Percentiles rank a stretch among this genome's conserved stretches.
These are phyloP conservation scores for Zygotorulaspora mrakii DNA, from an alignment of 1,139 yeast species.

Conservation along the genomic window DNA sequence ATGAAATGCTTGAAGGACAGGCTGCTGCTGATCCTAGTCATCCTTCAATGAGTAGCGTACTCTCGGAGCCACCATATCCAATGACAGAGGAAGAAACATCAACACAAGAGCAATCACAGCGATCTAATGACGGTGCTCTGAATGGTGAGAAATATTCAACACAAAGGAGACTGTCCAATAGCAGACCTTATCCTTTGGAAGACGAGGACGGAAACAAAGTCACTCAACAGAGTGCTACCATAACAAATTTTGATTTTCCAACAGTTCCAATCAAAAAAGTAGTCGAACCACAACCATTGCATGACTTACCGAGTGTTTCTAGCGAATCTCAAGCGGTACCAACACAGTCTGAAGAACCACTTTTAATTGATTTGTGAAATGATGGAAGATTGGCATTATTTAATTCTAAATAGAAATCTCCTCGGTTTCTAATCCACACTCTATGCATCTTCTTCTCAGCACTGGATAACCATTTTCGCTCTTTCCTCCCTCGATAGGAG, in stretches of 20 bases:
- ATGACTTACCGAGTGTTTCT: conserved; percentile 11
- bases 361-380: conserved; percentile 34
- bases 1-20: conserved; percentile 11
- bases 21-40: conserved; percentile 4
- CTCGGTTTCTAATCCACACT: conserved; percentile 83
- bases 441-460: conserved; percentile 61
- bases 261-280: conserved; percentile 39
- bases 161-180: conserved; percentile 8
- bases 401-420: conserved; percentile 47
- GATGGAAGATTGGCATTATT: not conserved
- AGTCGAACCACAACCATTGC: conserved; percentile 14
- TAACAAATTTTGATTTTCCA: conserved; percentile 40
- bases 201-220: conserved; percentile 13
- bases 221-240: conserved; percentile 4
- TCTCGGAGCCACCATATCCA: conserved; percentile 33
- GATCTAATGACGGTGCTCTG: not conserved
- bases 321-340: conserved; percentile 16
- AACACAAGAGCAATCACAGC: not conserved
- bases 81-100: conserved; percentile 19
- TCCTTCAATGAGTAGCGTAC: conserved; percentile 6
- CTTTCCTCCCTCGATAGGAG: conserved; percentile 44
- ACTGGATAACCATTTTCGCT: conserved; percentile 46
- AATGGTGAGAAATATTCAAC: not conserved
- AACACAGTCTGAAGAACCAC: conserved; percentile 30
- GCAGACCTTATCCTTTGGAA: conserved; percentile 24